Conservation (phyloP, 148 eudicot species). For the Cornus kousa region DNA sequence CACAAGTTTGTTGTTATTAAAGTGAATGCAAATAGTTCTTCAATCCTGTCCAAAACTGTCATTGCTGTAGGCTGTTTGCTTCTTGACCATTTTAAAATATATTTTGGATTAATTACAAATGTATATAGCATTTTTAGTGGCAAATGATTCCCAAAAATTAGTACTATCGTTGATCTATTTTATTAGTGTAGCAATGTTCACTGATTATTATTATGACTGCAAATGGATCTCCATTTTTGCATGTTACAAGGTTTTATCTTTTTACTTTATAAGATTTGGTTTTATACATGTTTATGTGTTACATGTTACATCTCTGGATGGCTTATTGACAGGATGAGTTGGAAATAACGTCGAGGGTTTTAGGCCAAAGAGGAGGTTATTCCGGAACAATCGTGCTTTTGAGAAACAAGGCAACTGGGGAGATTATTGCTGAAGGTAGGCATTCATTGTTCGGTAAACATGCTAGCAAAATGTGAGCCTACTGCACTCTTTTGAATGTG, state of each 20-base stretch:
- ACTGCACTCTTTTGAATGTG: background rate
- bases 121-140: background rate
- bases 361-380: conserved; percentile 62
- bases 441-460: conserved; percentile 69
- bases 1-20: no score
- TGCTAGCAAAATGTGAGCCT: conserved; percentile 42
- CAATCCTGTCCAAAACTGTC: no score
- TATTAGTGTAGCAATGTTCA: no score
- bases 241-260: background rate
- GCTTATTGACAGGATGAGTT: conserved; percentile 70
- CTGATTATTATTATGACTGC: background rate
- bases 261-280: background rate
- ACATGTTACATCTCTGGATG: conserved; percentile 7
- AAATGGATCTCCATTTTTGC: background rate
- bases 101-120: background rate
- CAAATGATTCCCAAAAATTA: background rate
- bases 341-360: conserved; percentile 57
- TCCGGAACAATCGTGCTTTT: conserved; percentile 57
- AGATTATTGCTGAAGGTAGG: conserved; percentile 77
- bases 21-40: background rate
- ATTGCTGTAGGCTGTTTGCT: no score
- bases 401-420: conserved; percentile 63
- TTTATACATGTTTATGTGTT: background rate
- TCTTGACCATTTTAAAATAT: no score
- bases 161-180: no score